phyloP scores from a whole-genome alignment of 2,329 filamentous ascomycete species.

The Metarhizium sp. region DNA sequence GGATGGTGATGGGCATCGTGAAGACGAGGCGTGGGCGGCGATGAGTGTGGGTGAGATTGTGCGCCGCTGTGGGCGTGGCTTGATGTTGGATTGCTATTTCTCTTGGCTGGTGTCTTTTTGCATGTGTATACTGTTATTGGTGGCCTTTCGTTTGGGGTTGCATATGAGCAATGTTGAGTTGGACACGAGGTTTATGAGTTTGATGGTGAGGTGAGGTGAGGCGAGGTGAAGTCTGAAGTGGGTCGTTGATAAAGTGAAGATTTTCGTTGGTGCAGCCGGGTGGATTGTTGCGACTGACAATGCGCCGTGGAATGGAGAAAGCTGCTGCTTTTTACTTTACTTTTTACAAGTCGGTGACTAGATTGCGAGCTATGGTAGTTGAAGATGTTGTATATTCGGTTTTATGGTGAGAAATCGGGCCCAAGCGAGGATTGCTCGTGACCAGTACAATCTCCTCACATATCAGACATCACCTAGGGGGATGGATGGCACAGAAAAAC shows the following conservation, averaged over 20 bases:
- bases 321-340: not conserved
- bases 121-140: not conserved
- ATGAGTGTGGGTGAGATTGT: not conserved
- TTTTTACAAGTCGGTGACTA: not conserved
- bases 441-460: no score
- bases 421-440: no score
- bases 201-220: conserved; percentile 5
- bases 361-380: not conserved
- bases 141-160: not conserved
- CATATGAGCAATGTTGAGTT: not conserved
- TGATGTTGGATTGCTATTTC: not conserved
- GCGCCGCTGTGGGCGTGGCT: not conserved
- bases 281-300: not conserved
- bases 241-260: conserved; percentile 15
- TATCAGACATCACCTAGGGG: no score
- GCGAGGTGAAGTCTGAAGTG: conserved; percentile 14
- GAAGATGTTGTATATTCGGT: not conserved
- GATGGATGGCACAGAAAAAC: no score
- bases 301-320: not conserved
- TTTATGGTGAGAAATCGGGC: no score
- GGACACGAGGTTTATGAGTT: not conserved
- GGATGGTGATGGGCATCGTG: conserved; percentile 40
- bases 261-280: conserved; percentile 12
- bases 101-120: not conserved
- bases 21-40: not conserved